Base-by-base conservation (phyloP, 331 rosid species). In the Spiraea crenata region DNA sequence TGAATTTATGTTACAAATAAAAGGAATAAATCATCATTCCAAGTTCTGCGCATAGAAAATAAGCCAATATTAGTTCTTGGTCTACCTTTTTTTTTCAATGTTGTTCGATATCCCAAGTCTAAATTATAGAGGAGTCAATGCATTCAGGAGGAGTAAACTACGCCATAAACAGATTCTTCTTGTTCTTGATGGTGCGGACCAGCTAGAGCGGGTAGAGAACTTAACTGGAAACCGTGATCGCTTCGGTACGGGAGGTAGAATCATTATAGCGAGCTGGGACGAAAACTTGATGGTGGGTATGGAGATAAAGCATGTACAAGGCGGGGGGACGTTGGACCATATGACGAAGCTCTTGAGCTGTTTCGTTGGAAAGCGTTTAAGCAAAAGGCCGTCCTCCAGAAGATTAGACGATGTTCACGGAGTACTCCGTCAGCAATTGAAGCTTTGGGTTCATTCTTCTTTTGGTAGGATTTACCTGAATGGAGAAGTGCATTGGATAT, bases 161-260 rank as follows among this genome's bases (percentile, higher is more conserved):
- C n/a, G 20, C 39, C 34, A 5, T 20, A 63, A 63, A 45, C 42
- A 42, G 54, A 20, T 63, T 41, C 54, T 63, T 59, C 16, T 59
- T 11, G 17, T 59, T 59, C n/a, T 59, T 4, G 64, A 59, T 37
- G 64, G 15, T 0, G 69, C 44, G 69, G 38, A 44, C 11, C 35
- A 0, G 3, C 44, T 44, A 25, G 52, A 44, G 5, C 69, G 44
- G 34, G 13, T 63, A 44, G 48, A 42, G 2, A 20, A 2, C 47
- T 11, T 63, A 59, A 39, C 40, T 12, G 69, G 37, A 47, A 44
- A 47, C 5, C 37, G 2, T 5, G 37, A 65, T 46, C 47, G 70
- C 56, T 65, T 65, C 25, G 57, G 57, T 35, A 10, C 7, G 5
- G 70, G 70, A 15, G 47, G 70, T 25, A 46, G 56, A 65, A 47